Percentiles rank a stretch among this genome's conserved stretches.
Evolutionary conservation across 2,329 filamentous ascomycete genomes (phyloP).

Genomic region (Pseudocercospora cruenta): DNA sequence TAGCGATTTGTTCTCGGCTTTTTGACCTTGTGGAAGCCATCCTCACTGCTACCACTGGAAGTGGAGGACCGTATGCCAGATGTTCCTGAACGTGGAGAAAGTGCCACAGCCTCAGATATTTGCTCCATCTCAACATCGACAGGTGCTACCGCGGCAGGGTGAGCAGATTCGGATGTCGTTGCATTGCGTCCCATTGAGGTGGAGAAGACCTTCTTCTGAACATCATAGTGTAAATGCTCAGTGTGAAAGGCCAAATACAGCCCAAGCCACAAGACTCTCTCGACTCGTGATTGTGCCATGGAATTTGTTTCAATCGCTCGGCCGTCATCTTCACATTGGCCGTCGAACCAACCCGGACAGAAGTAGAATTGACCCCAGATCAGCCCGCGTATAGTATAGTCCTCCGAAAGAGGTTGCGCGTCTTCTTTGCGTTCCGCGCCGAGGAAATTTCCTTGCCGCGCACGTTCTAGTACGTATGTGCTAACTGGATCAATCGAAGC

Average conservation of each 20-base stretch:
- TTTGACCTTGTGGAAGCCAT: slow-evolving; percentile 27
- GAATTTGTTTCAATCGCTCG: slow-evolving; percentile 25
- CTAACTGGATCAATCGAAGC: slow-evolving; percentile 40
- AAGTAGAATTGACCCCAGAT: slow-evolving; percentile 64
- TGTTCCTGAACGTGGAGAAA: slow-evolving; percentile 7
- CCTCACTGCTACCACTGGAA: slow-evolving; percentile 19
- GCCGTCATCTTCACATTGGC: slow-evolving; percentile 68
- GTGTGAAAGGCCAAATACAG: slow-evolving; percentile 34
- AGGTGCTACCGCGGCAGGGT: slow-evolving; percentile 19
- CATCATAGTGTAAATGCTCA: slow-evolving; percentile 27
- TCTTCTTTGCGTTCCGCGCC: slow-evolving; percentile 45
- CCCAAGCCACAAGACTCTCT: slow-evolving; percentile 35
- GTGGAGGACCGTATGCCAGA: slow-evolving; percentile 16
- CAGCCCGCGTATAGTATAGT: slow-evolving; percentile 68
- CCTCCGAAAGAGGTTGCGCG: slow-evolving; percentile 66
- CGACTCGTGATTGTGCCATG: slow-evolving; percentile 22
- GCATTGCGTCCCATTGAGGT: slow-evolving; percentile 1
- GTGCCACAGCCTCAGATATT: not conserved
- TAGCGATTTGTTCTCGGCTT: slow-evolving; percentile 1
- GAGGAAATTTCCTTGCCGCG: slow-evolving; percentile 44
- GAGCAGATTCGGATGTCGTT: not conserved
- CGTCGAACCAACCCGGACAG: slow-evolving; percentile 63
- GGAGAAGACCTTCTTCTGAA: slow-evolving; percentile 25
- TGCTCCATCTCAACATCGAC: slow-evolving; percentile 7
- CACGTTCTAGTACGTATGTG: slow-evolving; percentile 43